phyloP scores from a whole-genome alignment of 2,329 filamentous ascomycete species.

The Diplodia seriata region DNA sequence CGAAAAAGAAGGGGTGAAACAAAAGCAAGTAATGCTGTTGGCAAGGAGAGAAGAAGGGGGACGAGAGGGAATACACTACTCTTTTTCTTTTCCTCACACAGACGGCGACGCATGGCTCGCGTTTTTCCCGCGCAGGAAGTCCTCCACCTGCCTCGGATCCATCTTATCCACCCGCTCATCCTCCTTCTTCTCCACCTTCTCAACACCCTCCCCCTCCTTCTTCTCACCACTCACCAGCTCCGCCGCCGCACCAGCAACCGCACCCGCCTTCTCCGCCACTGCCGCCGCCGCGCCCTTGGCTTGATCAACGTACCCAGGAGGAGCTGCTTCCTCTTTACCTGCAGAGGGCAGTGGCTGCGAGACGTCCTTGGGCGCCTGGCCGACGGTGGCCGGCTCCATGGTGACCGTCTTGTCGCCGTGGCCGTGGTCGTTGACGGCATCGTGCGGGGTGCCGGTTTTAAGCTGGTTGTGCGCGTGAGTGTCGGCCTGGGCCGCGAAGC shows the following conservation, averaged over 20 bases:
- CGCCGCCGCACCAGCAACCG: conserved; percentile 40
- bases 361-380: conserved; percentile 58
- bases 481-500: conserved; percentile 50
- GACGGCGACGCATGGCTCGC: neutral
- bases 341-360: conserved; percentile 35
- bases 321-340: conserved; percentile 40
- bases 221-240: conserved; percentile 42
- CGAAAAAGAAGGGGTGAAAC: neutral
- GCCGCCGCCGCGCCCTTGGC: conserved; percentile 49
- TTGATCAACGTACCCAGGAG: conserved; percentile 49
- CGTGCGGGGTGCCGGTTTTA: conserved; percentile 51
- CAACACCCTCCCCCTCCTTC: conserved; percentile 13
- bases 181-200: conserved; percentile 1
- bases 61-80: no score
- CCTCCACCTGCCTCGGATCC: conserved; percentile 42
- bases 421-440: conserved; percentile 50
- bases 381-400: conserved; percentile 57
- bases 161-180: conserved; percentile 44
- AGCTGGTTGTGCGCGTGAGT: conserved; percentile 55
- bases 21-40: no score
- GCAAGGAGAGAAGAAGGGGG: neutral
- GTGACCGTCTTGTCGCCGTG: conserved; percentile 54
- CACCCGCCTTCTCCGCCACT: conserved; percentile 43
- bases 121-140: conserved; percentile 43
- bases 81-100: neutral